Evolutionary conservation across 1,284 basidiomycete species (phyloP).

Genomic region (Gymnopus androsaceus): DNA sequence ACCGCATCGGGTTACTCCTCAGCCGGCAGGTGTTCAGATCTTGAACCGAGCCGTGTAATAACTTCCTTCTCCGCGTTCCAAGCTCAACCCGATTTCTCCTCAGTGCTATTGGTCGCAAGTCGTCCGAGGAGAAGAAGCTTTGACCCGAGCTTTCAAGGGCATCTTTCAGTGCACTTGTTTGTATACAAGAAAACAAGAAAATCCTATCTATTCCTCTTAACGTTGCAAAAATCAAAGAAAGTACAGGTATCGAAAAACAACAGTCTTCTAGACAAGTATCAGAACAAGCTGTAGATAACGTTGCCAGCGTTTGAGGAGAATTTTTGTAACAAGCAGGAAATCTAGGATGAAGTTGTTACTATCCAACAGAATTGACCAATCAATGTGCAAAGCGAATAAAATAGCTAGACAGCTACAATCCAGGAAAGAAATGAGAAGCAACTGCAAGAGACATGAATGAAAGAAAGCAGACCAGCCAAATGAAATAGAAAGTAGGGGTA

Average conservation of each 20-base stretch:
- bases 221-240: background rate
- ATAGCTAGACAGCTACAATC: background rate
- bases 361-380: background rate
- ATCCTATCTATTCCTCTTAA: background rate
- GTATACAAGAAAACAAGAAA: background rate
- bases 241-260: slow-evolving; percentile 1
- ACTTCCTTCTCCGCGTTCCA: too few relatives aligned
- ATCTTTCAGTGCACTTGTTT: background rate
- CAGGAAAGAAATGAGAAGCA: background rate
- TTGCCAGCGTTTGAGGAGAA: slow-evolving; percentile 4
- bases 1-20: too few relatives aligned
- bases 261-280: background rate
- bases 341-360: background rate
- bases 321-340: background rate
- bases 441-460: background rate
- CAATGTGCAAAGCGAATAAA: background rate
- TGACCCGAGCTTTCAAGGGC: too few relatives aligned
- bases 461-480: background rate
- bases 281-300: background rate
- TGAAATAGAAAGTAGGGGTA: too few relatives aligned
- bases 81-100: too few relatives aligned
- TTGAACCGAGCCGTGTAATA: too few relatives aligned
- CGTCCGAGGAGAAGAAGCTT: too few relatives aligned
- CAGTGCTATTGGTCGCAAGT: too few relatives aligned
- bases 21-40: too few relatives aligned